Evolutionary conservation across 23 red algal genomes (phyloP).

Genomic region (Gracilaria vermiculophylla): DNA sequence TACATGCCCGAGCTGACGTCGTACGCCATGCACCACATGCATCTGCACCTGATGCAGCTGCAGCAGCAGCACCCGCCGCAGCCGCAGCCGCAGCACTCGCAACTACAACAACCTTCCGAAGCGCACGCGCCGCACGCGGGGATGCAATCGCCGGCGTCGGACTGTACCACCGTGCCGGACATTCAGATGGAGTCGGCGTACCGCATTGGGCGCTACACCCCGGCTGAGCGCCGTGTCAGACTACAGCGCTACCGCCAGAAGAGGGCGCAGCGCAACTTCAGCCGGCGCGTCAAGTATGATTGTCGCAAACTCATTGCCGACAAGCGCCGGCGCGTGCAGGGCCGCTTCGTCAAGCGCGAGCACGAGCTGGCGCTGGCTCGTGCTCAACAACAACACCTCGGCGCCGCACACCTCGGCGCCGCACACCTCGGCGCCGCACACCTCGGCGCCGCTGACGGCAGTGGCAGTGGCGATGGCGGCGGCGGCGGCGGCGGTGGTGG

Average conservation of each 20-base stretch:
- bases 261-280: constrained; percentile 62
- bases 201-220: constrained; percentile 72
- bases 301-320: constrained; percentile 84
- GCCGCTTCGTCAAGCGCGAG: constrained; percentile 88
- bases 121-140: background rate
- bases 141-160: background rate
- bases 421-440: background rate
- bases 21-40: background rate
- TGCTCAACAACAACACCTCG: background rate
- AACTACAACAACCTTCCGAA: background rate
- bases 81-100: background rate
- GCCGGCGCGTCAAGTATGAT: constrained; percentile 75
- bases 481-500: no score
- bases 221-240: constrained; percentile 50
- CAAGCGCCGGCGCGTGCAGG: constrained; percentile 76
- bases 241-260: constrained; percentile 82
- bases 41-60: background rate
- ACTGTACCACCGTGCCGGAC: constrained; percentile 2
- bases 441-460: constrained; percentile 8
- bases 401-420: constrained; percentile 13
- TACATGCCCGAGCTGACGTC: background rate
- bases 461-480: no score
- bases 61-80: background rate
- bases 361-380: constrained; percentile 33
- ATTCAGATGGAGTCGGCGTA: constrained; percentile 67